Conservation (phyloP, 768 basidiomycete genomes). For the Lactarius sanguifluus region DNA sequence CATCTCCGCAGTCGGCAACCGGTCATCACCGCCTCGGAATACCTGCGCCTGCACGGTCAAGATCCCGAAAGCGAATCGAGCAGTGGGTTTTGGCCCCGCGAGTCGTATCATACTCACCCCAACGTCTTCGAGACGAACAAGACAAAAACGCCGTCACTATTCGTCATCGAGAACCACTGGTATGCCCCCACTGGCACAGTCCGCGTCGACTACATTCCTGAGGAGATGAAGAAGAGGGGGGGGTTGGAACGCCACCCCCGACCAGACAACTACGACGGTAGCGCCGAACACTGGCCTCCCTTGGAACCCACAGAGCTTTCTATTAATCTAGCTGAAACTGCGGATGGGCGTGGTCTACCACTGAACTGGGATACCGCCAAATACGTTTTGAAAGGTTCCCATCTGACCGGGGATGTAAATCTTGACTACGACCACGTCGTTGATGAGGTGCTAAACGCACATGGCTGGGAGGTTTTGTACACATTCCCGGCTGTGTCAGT, state of each 20-base stretch:
- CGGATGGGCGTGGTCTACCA: background rate
- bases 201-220: conserved; percentile 42
- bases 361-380: conserved; percentile 16
- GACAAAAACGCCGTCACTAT: conserved; percentile 33
- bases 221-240: conserved; percentile 38
- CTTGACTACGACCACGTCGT: conserved; percentile 35
- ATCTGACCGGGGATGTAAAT: conserved; percentile 12
- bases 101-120: conserved; percentile 37
- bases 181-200: conserved; percentile 40
- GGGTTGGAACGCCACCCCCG: conserved; percentile 33
- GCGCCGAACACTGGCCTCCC: conserved; percentile 15
- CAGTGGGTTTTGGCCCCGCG: conserved; percentile 42
- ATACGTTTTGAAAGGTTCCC: background rate
- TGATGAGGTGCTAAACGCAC: conserved; percentile 37
- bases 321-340: background rate
- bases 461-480: conserved; percentile 43
- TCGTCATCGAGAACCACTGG: conserved; percentile 41
- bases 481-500: conserved; percentile 45
- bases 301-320: conserved; percentile 10
- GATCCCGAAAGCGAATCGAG: conserved; percentile 38
- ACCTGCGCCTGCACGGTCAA: conserved; percentile 43
- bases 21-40: conserved; percentile 46
- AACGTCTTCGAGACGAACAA: conserved; percentile 32
- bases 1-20: conserved; percentile 41
- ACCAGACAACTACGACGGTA: conserved; percentile 25